Base-by-base conservation (phyloP, 2,329 filamentous ascomycete species). In the Claviceps sp. region DNA sequence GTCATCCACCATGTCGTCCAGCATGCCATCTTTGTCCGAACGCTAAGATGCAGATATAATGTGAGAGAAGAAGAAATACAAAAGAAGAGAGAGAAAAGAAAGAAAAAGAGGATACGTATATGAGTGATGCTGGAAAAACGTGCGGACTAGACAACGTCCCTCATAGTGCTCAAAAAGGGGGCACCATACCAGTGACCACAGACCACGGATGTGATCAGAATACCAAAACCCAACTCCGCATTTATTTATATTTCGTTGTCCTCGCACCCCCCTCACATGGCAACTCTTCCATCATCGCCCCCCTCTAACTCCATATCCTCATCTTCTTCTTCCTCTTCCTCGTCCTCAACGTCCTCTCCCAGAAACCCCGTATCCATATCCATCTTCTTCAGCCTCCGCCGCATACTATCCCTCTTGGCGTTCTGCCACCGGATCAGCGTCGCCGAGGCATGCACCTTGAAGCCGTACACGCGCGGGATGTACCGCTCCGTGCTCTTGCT, bases 371-470 rank as follows among this genome's bases (percentile, higher is more conserved):
- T 84, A 55, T 95, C 87, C 14, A 96, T 76, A 56, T 83, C 81
- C 59, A 84, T 76, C 64, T 78, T 78, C 51, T 78, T 71, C 57
- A 98, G 73, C 43, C 90, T 77, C 51, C 81, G 77, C 61, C 89
- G 84, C 85, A 95, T 89, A 47, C 89, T 82, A 52, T 91, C 85
- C 55, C 89, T 78, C 65, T 87, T 81, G 45, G 75, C 76, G 64
- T 87, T 84, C 70, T 98, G 93, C 93, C 93, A 98, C 61, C 93
- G 81, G 59, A 89, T 82, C 59, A 98, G 74, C 3, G 91, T 84
- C 0, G 93, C 91, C 16, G 85, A 80, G 4, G 89, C 87, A 70
- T 98, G 93, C 5, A 98, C 89, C 64, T 88, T 89, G 76, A 98
- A 98, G 38, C 93, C 93, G 67, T 93, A 98, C 55, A 95, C 85